Conservation (phyloP, 805 yeast species). For the Ogataea populi-albae region DNA sequence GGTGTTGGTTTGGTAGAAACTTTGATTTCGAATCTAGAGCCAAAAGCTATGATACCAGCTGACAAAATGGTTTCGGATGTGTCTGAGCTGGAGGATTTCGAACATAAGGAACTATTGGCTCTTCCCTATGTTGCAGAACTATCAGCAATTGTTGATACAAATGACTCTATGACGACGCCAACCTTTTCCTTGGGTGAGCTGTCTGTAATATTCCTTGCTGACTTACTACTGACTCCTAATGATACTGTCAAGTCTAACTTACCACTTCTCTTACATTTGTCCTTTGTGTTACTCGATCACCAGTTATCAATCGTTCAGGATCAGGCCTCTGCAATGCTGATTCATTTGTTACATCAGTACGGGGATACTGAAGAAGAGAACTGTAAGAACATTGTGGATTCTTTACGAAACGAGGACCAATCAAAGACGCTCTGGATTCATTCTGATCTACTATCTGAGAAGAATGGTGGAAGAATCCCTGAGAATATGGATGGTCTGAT, state of each 20-base stretch:
- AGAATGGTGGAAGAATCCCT: slow-evolving; percentile 80
- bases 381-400: slow-evolving; percentile 53
- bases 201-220: slow-evolving; percentile 81
- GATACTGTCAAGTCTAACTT: slow-evolving; percentile 59
- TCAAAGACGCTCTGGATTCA: slow-evolving; percentile 71
- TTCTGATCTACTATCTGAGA: slow-evolving; percentile 76
- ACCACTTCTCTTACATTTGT: slow-evolving; percentile 74
- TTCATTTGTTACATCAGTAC: slow-evolving; percentile 66
- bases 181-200: slow-evolving; percentile 85
- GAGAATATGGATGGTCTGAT: slow-evolving; percentile 76
- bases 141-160: slow-evolving; percentile 50
- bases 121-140: slow-evolving; percentile 80
- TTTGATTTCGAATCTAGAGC: slow-evolving; percentile 68
- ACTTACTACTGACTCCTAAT: slow-evolving; percentile 64
- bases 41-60: slow-evolving; percentile 81
- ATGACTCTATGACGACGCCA: slow-evolving; percentile 44
- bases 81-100: slow-evolving; percentile 11
- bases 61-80: slow-evolving; percentile 14
- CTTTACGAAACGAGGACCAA: slow-evolving; percentile 51
- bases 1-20: slow-evolving; percentile 58
- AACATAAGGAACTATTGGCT: slow-evolving; percentile 10
- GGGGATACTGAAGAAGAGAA: slow-evolving; percentile 50
- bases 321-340: slow-evolving; percentile 73
- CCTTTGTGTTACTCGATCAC: slow-evolving; percentile 82
- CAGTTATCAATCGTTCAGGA: slow-evolving; percentile 80